Percentiles rank a stretch among this genome's conserved stretches.
phyloP scores from a whole-genome alignment of 805 yeast genomes.

The Saccharomycopsis schoenii region DNA sequence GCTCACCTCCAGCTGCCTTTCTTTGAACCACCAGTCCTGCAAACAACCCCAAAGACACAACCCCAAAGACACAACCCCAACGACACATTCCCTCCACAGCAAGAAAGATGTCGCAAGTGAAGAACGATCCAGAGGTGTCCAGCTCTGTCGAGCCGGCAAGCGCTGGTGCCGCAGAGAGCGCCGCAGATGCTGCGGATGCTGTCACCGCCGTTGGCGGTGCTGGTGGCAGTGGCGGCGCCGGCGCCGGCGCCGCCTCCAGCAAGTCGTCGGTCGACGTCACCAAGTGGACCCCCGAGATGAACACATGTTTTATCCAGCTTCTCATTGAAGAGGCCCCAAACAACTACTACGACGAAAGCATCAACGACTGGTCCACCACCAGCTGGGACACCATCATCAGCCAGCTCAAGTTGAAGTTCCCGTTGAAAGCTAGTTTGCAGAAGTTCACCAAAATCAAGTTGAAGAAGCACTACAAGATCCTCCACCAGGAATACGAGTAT shows the following conservation, averaged over 20 bases:
- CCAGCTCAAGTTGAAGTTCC: constrained; percentile 15
- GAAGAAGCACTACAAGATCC: constrained; percentile 14
- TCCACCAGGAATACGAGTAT: constrained; percentile 14
- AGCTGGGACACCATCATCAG: constrained; percentile 13
- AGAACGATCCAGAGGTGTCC: not conserved
- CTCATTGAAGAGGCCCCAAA: constrained; percentile 9
- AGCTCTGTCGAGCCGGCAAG: no score
- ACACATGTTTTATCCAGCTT: constrained; percentile 12
- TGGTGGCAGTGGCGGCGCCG: no score
- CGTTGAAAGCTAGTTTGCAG: constrained; percentile 15
- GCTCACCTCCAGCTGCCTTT: no score
- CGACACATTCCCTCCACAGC: no score
- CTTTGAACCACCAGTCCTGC: no score
- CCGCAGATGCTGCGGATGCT: no score
- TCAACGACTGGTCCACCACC: constrained; percentile 16
- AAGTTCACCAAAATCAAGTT: constrained; percentile 15
- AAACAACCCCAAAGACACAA: no score
- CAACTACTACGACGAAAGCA: constrained; percentile 14
- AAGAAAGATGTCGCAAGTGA: not conserved
- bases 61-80: no score
- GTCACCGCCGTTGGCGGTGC: not conserved
- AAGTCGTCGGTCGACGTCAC: constrained; percentile 8
- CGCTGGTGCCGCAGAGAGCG: no score
- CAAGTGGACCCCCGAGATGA: constrained; percentile 18
- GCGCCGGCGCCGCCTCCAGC: not conserved